These are phyloP conservation scores for Fusarium nygamai DNA, from an alignment of 2,329 filamentous ascomycete species.

Conservation along the genomic window DNA sequence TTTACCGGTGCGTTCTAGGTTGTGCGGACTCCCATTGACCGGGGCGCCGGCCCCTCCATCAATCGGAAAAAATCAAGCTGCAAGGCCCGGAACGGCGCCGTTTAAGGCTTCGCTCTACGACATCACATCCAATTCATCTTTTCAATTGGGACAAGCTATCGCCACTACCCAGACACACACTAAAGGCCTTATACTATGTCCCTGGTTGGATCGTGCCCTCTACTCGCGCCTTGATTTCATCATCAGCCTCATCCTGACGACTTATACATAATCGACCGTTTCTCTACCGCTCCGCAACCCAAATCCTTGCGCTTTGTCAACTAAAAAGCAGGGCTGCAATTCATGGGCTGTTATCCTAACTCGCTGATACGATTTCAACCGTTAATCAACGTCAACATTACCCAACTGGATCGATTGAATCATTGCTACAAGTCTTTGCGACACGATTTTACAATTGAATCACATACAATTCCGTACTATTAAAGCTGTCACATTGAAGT, in stretches of 20 bases:
- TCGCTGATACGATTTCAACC: constrained; percentile 12
- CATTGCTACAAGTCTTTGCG: not conserved
- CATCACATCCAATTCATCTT: constrained; percentile 21
- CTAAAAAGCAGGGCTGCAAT: constrained; percentile 24
- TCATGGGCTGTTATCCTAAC: constrained; percentile 19
- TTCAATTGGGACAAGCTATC: constrained; percentile 19
- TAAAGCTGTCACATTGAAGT: not conserved
- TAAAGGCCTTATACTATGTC: not conserved
- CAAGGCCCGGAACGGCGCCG: constrained; percentile 17
- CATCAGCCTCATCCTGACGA: not conserved
- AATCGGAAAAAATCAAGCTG: constrained; percentile 28
- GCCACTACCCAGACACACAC: constrained; percentile 14
- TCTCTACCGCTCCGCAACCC: not conserved
- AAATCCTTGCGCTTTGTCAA: constrained; percentile 12
- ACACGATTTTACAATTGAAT: not conserved
- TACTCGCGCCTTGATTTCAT: not conserved
- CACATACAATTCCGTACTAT: not conserved
- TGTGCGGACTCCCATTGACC: constrained; percentile 24
- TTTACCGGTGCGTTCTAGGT: not conserved
- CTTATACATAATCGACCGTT: not conserved
- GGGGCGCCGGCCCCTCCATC: constrained; percentile 33
- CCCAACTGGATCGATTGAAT: constrained; percentile 8
- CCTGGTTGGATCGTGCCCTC: not conserved
- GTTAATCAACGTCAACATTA: constrained; percentile 15
- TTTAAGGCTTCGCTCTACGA: constrained; percentile 23